Base-by-base conservation (phyloP, 805 yeast species). In the Starmerella scarabaei region DNA sequence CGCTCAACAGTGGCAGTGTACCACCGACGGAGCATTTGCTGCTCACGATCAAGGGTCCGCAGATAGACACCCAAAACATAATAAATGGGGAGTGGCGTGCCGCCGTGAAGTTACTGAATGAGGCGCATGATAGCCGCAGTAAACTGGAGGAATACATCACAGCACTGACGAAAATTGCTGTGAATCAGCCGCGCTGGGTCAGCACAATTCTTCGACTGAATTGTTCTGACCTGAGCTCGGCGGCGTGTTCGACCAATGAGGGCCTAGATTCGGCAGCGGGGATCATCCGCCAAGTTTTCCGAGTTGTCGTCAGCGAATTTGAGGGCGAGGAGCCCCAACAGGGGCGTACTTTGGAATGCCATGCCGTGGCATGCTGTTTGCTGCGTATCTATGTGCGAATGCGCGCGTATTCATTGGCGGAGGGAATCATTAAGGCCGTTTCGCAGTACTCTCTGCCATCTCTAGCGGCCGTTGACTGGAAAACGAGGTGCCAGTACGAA, bases 401-500 rank as follows among this genome's bases (percentile, higher is more conserved):
- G 37, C 35, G 42, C 12, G 52, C 50, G 5, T 44, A 41, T 23
- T 32, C 52, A 12, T 45, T 50, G 16, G 54, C 53, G 12, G 49
- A 47, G 8, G 55, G 54, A 3, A 41, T 49, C 5, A 17, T 52
- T 16, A 35, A 41, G 23, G 53, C 51, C 3, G 31, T 49, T 11
- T 27, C 24, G 1, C 42, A 41, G 24, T 46, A 47, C 20, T 11
- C 37, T 6, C 31, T 50, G 15, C 47, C 54, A 6, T 47, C 52
- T 5, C 33, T 53, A 3, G 17, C 31, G 3, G 15, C 19, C 17
- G 35, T 45, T 7, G 38, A 36, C 12, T 33, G 44, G 26, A 27
- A 30, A n/a, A 43, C 45, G 11, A 43, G 43, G 40, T 34, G 36
- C 3, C 45, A 39, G 17, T 52, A 26, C 31, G 24, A 33, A 18